Base-by-base conservation (phyloP, 2,329 filamentous ascomycete species). In the Nakataea oryzae region DNA sequence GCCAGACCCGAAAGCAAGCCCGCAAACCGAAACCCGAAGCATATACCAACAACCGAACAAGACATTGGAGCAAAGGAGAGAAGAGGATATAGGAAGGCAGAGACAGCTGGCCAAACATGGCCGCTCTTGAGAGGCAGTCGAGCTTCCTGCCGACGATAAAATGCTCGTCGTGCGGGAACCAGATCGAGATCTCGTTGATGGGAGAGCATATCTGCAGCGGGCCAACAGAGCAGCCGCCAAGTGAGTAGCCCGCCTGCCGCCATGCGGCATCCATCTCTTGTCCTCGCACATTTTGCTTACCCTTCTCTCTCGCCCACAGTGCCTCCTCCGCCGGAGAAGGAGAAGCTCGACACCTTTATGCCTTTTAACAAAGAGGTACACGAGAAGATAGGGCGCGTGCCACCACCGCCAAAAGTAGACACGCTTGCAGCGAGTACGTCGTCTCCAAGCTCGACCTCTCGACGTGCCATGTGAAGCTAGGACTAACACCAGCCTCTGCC, bases 131-230 rank as follows among this genome's bases (percentile, higher is more conserved):
- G 68, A 80, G 86, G 70, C 82, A 86, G 73, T 88, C 85, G 73
- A 82, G 83, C 74, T 85, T 93, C 66, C 79, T 95, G 78, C 90
- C 91, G 70, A 86, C 86, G 28, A 90, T 96, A 75, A 96, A 93
- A 80, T 96, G 91, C 75, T 96, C 91, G 61, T 86, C 82, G 76
- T 96, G 91, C 72, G 84, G 86, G 54, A 74, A 78, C 54, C 85
- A 93, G 69, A 90, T 96, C 64, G 88, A 93, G 71, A 95, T 96
- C 67, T 88, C 89, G 54, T 79, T 87, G 73, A 89, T 96, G 87
- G 91, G 90, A 65, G 91, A 96, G 65, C 92, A 96, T 77, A 73
- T 90, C 64, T 96, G 92, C 74, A 73, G 74, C 57, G 76, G 64
- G 24, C 70, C 78, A 74, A 76, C 26, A 50, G 41, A 50, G 24